A percentile compares a stretch with the other conserved stretches of the same genome.
phyloP scores from a whole-genome alignment of 768 basidiomycete species.

The Agrocybe pediades region DNA sequence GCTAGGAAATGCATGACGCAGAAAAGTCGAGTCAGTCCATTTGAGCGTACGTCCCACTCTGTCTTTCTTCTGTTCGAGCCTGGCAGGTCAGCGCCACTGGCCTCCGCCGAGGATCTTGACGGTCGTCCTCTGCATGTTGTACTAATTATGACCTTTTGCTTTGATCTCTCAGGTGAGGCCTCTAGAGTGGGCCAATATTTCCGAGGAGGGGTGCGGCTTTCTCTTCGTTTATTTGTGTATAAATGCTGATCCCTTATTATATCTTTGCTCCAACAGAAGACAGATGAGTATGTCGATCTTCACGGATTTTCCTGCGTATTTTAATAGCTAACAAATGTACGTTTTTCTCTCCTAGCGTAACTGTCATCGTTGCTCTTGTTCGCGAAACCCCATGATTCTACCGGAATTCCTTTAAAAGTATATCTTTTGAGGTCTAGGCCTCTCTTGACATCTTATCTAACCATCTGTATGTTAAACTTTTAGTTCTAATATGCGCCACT shows the following conservation, averaged over 20 bases:
- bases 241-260: slow-evolving; percentile 11
- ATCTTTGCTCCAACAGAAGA: slow-evolving; percentile 52
- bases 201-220: slow-evolving; percentile 65
- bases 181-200: slow-evolving; percentile 65
- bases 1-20: slow-evolving; percentile 71
- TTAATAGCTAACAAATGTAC: neutral
- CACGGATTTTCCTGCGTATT: neutral
- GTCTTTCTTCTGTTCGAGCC: neutral
- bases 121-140: neutral
- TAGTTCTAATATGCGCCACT: neutral
- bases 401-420: neutral
- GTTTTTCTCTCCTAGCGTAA: slow-evolving; percentile 54
- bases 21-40: slow-evolving; percentile 67
- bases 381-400: slow-evolving; percentile 52
- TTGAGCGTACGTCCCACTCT: slow-evolving; percentile 58
- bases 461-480: neutral
- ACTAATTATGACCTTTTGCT: neutral
- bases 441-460: neutral
- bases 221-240: slow-evolving; percentile 5
- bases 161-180: slow-evolving; percentile 51
- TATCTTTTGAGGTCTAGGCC: neutral
- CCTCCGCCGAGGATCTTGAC: neutral
- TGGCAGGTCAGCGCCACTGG: neutral
- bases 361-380: slow-evolving; percentile 68
- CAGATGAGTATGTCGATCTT: slow-evolving; percentile 67